Percentiles rank a stretch among this genome's conserved stretches.
phyloP scores from a whole-genome alignment of 306 rosid genomes.

The Crataegus laevigata region DNA sequence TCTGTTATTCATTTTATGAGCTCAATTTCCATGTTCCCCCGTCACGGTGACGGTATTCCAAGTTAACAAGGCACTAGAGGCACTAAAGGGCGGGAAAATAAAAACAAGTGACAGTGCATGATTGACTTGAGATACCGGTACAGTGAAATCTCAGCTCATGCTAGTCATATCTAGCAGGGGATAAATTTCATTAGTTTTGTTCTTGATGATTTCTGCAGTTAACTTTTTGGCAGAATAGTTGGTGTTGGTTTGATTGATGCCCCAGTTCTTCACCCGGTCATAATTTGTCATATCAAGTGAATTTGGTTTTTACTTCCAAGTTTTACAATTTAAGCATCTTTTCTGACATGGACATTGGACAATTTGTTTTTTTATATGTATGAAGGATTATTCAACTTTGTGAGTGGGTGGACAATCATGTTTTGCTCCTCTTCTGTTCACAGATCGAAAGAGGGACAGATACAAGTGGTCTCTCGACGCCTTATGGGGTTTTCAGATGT shows the following conservation, averaged over 20 bases:
- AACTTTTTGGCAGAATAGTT: slow-evolving; percentile 61
- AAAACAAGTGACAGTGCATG: too few relatives aligned
- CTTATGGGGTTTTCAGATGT: slow-evolving; percentile 81
- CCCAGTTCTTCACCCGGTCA: slow-evolving; percentile 92
- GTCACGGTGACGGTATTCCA: too few relatives aligned
- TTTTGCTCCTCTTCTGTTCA: slow-evolving; percentile 83
- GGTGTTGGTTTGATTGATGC: slow-evolving; percentile 65
- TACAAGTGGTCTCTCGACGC: slow-evolving; percentile 67
- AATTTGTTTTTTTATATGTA: slow-evolving; percentile 46
- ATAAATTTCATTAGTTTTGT: neutral
- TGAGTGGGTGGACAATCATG: slow-evolving; percentile 89
- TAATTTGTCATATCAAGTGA: slow-evolving; percentile 12
- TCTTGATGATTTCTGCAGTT: slow-evolving; percentile 29
- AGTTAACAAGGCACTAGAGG: too few relatives aligned
- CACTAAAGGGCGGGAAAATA: too few relatives aligned
- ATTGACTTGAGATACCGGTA: too few relatives aligned
- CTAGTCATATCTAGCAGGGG: neutral
- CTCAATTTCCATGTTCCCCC: neutral
- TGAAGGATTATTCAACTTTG: slow-evolving; percentile 90
- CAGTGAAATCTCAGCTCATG: too few relatives aligned
- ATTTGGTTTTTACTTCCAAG: neutral
- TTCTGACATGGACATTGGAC: slow-evolving; percentile 10
- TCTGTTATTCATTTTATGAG: neutral
- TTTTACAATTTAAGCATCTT: neutral
- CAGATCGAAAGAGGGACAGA: slow-evolving; percentile 57